Base-by-base conservation (phyloP, 1,284 basidiomycete species). In the Volvariella surrecta region DNA sequence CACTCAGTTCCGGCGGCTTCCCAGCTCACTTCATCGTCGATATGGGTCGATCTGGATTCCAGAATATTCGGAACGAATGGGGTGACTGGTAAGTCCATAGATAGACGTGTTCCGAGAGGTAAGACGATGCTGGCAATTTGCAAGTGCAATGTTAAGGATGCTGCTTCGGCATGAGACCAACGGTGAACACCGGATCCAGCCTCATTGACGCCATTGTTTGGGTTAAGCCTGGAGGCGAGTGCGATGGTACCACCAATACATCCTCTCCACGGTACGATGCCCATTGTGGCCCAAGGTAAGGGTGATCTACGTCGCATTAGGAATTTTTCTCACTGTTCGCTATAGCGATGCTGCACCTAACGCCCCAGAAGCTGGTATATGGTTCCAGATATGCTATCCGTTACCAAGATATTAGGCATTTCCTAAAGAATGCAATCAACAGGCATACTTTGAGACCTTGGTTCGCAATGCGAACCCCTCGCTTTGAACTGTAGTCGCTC, bases 171-270 rank as follows among this genome's bases (percentile, higher is more conserved):
- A 70, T 60, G 32, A 76, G 67, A 47, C 79, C 77, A 22, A 79
- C 78, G 16, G 66, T 64, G 43, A 71, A 67, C 65, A 79, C 76
- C 22, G 73, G 73, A 32, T 70, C 66, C 42, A 58, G 63, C 40
- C 61, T 71, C 54, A 75, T 81, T 50, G 79, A 81, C 54, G 61
- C 76, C 38, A 73, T 81, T 56, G 76, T 80, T 48, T 81, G 77
- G 78, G 70, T 78, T 51, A 82, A 82, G 65, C 77, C 79, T 44
- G 76, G 76, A 69, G 78, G 78, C 50, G 78, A 81, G 61, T 75
- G 68, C 48, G 79, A 81, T 55, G 78, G 78, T 50, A 81, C 78
- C 35, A 74, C 69, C 50, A 71, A 81, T 67, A 68, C 64, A 39
- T 73, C 71, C 11, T 61, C 78, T n/a, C 51, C 70, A 15, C 71